Percentiles rank a stretch among this genome's conserved stretches.
Conservation (phyloP, 345 rosid species). For the Eucalyptus viminalis region DNA sequence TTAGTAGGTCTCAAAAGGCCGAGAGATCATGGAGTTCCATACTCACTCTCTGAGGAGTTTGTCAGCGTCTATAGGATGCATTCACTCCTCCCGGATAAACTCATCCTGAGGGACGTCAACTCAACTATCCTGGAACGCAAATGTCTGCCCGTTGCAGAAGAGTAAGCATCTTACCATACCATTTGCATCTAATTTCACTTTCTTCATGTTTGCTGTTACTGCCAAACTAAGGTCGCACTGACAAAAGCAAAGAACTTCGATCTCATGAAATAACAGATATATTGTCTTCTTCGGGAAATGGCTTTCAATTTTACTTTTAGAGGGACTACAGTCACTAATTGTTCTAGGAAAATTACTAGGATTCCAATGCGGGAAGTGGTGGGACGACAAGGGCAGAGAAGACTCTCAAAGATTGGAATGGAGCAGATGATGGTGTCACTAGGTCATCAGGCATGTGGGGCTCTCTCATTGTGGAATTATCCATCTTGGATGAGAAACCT, state of each 20-base stretch:
- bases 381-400: conserved; percentile 37
- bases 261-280: not conserved
- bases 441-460: conserved; percentile 70
- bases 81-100: conserved; percentile 46
- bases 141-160: conserved; percentile 30
- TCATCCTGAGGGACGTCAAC: conserved; percentile 39
- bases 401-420: conserved; percentile 34
- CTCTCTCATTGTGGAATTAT: conserved; percentile 58
- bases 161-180: conserved; percentile 15
- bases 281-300: not conserved
- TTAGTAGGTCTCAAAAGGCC: conserved; percentile 64
- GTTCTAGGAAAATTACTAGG: conserved; percentile 9
- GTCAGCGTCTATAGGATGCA: conserved; percentile 71
- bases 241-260: not conserved
- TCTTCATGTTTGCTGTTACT: not conserved
- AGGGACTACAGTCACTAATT: not conserved
- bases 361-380: conserved; percentile 44
- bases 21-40: conserved; percentile 72
- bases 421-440: conserved; percentile 58
- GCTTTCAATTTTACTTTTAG: not conserved
- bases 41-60: conserved; percentile 65
- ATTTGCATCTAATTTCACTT: not conserved
- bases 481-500: conserved; percentile 74
- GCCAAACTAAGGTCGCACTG: not conserved
- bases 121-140: conserved; percentile 10